These are phyloP conservation scores for Colletotrichum theobromicola DNA, from an alignment of 2,329 filamentous ascomycete genomes.

Conservation along the genomic window DNA sequence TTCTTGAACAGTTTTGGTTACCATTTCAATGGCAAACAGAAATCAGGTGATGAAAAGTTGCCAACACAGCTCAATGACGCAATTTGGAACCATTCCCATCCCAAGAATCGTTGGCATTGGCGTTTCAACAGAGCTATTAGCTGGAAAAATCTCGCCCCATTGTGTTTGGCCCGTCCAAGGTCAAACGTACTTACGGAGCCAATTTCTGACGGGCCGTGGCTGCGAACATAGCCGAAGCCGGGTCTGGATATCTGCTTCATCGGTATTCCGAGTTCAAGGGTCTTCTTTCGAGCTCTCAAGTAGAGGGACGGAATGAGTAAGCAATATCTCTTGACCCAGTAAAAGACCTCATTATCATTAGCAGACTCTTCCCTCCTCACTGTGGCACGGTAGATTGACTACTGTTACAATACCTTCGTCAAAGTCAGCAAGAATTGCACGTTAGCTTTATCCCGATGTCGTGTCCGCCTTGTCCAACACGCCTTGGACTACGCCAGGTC, in stretches of 20 bases:
- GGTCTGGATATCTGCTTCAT: not conserved
- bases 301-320: not conserved
- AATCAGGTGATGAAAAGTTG: not conserved
- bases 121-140: not conserved
- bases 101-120: not conserved
- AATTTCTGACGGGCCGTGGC: not conserved
- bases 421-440: not conserved
- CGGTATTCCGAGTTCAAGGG: not conserved
- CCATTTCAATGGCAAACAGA: not conserved
- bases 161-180: not conserved
- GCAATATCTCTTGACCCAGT: not conserved
- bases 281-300: not conserved
- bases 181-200: not conserved
- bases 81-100: not conserved
- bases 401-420: fast-evolving
- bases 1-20: fast-evolving
- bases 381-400: not conserved
- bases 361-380: not conserved
- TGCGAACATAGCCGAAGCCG: not conserved
- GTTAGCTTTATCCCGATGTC: not conserved
- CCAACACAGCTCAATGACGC: not conserved
- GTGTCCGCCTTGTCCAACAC: not conserved
- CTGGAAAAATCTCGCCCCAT: not conserved
- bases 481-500: not conserved
- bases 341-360: not conserved